Evolutionary conservation across 1,284 basidiomycete genomes (phyloP), one percentile per base, ranked within the genome.

Genomic region (Ustilago cynodontis): DNA sequence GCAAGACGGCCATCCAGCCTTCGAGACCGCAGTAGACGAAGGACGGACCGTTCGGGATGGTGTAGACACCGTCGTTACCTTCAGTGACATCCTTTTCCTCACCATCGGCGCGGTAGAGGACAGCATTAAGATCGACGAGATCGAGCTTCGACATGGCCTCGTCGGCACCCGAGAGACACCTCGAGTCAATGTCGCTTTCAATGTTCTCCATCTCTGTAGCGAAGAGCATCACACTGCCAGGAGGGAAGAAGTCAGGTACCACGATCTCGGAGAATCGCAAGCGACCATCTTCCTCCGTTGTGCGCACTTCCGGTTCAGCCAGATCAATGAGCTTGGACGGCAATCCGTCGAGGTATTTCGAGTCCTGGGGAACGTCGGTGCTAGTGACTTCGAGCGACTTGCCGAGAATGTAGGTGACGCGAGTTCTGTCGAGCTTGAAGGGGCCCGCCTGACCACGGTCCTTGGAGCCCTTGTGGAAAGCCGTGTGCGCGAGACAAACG

Each of bases 141-240:
- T 80, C 75, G 18, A 83, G 71, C 18, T 67, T 61, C 10, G 70
- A 39, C 59, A 83, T 69, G 3, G 82, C 82, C 50, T 82, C 69
- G 20, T 71, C 75, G 5, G 82, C 82, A 24, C 79, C 82, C 16
- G 62, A 65, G 4, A 53, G 41, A 49, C 81, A 82, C 9, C 71
- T 65, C 13, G 65, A 59, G 49, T 83, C 82, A 22, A 83, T 60
- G 26, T 82, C 78, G 6, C 51, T 43, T 14, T 64, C 65, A 33
- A 83, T 66, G 55, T 73, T 66, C 16, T 81, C 78, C 76, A 83
- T 79, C 26, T 61, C 60, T 35, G 81, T 83, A 18, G 77, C 63
- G 45, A 82, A 82, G 22, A 83, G 71, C 81, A 83, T 82, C 55
- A 83, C 67, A 62, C 79, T 82, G 3, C 75, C 82, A 7, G 82